Base-by-base conservation (phyloP, 441 rosid species). In the Populus hybrid region DNA sequence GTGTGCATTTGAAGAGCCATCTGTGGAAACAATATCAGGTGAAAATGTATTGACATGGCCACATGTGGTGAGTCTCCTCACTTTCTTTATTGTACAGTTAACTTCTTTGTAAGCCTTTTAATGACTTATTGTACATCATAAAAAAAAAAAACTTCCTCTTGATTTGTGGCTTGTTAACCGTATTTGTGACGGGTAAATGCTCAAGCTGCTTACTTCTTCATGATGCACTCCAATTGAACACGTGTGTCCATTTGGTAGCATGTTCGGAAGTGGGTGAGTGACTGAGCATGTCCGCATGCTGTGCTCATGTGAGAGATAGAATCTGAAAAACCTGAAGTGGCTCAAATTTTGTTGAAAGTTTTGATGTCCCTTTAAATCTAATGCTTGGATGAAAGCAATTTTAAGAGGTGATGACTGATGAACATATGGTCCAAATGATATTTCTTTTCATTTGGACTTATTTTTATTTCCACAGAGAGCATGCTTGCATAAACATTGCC, bases 1-100 rank as follows among this genome's bases (percentile, higher is more conserved):
- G 80, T 91, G 97, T 82, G 99, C 98, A 11, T 95, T 94, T 83
- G 98, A 95, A 83, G 99, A 94, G 84, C 99, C 98, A 50, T 89
- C 91, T 57, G 96, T 94, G 81, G 99, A 95, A 87, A 94, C 97
- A 76, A 90, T 95, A 83, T 76, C 88, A 10, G 97, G 97, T 38
- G 97, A 95, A 76, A 95, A 91, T 71, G 92, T 95, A 77, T 84
- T 95, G 89, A 90, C 99, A n/a, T 90, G 97, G 97, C 97, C 97
- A n/a, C 93, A 91, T 86, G 90, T 89, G 94, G 99, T 95, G 83
- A 87, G 90, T 81, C 78, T 78, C 83, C 65, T 72, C 8, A 30
- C 57, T 46, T 46, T 80, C 46, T 73, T 74, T 32, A 65, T 24
- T 21, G 26, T 59, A 24, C 9, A 70, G 14, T 32, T 35, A 16